phyloP scores from a whole-genome alignment of 768 basidiomycete genomes.

The Kockovaella imperatae region DNA sequence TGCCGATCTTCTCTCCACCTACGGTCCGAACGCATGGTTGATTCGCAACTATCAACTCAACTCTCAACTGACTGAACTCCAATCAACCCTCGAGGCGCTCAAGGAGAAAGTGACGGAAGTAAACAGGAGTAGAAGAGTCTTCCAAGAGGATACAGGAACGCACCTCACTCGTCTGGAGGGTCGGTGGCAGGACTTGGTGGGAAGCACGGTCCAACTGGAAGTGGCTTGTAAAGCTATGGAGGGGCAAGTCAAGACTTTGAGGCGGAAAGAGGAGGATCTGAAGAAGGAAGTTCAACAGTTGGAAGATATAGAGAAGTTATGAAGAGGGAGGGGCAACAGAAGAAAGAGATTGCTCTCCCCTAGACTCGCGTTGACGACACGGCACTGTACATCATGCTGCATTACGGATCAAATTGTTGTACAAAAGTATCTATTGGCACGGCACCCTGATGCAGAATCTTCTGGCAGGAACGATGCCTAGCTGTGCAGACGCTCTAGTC shows the following conservation, averaged over 20 bases:
- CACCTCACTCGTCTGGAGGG: slow-evolving; percentile 75
- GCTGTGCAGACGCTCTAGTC: slow-evolving; percentile 51
- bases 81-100: slow-evolving; percentile 19
- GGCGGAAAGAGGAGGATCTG: slow-evolving; percentile 36
- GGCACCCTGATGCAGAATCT: neutral
- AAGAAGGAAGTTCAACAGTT: slow-evolving; percentile 31
- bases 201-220: slow-evolving; percentile 83
- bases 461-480: neutral
- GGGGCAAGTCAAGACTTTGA: slow-evolving; percentile 55
- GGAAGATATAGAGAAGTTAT: slow-evolving; percentile 14
- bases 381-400: too few species aligned
- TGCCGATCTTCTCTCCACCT: slow-evolving; percentile 69
- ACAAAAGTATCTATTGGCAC: too few species aligned
- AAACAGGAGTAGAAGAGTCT: slow-evolving; percentile 80
- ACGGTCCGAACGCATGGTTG: slow-evolving; percentile 85
- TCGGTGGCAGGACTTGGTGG: slow-evolving; percentile 87
- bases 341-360: neutral
- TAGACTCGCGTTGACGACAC: too few species aligned
- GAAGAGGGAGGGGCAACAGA: neutral
- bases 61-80: slow-evolving; percentile 63
- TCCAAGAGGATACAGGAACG: slow-evolving; percentile 66
- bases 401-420: too few species aligned
- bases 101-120: slow-evolving; percentile 72
- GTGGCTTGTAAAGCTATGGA: slow-evolving; percentile 88
- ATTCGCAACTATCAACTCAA: slow-evolving; percentile 85